phyloP scores from a whole-genome alignment of 148 eudicot species.

The Diospyros kaki region DNA sequence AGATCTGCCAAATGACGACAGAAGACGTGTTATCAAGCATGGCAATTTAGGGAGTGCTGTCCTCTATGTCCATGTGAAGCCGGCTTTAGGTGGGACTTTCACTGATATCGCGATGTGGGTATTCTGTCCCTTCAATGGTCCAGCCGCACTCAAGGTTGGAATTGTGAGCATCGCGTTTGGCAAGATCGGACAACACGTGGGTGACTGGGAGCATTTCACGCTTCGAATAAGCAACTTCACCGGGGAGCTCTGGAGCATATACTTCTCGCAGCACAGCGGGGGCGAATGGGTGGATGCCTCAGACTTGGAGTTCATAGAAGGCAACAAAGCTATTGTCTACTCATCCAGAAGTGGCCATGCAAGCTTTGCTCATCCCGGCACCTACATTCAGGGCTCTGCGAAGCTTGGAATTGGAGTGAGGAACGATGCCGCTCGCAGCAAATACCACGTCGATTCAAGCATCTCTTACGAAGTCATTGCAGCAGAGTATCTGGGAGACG shows the following conservation, averaged over 20 bases:
- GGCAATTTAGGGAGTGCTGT: constrained; percentile 66
- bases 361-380: constrained; percentile 66
- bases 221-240: constrained; percentile 83
- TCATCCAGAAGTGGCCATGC: constrained; percentile 82
- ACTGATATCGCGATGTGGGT: constrained; percentile 92
- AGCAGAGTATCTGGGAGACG: constrained; percentile 71
- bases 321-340: constrained; percentile 62
- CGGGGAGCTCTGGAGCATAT: constrained; percentile 63
- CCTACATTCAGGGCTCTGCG: constrained; percentile 65
- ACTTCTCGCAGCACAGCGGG: constrained; percentile 88
- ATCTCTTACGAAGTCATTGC: constrained; percentile 55
- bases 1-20: constrained; percentile 58
- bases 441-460: constrained; percentile 58
- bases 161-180: constrained; percentile 35
- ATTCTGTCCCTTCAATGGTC: constrained; percentile 87
- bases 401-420: constrained; percentile 75
- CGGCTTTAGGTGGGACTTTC: constrained; percentile 77
- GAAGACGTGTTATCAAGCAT: constrained; percentile 42
- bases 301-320: constrained; percentile 73
- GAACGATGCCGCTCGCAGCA: constrained; percentile 66
- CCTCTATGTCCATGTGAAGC: constrained; percentile 83
- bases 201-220: constrained; percentile 95
- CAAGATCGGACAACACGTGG: constrained; percentile 71
- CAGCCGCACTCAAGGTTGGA: constrained; percentile 71
- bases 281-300: constrained; percentile 68